Evolutionary conservation across 352 stramenopile genomes (phyloP).

Genomic region (Pilasporangium apinafurcum): DNA sequence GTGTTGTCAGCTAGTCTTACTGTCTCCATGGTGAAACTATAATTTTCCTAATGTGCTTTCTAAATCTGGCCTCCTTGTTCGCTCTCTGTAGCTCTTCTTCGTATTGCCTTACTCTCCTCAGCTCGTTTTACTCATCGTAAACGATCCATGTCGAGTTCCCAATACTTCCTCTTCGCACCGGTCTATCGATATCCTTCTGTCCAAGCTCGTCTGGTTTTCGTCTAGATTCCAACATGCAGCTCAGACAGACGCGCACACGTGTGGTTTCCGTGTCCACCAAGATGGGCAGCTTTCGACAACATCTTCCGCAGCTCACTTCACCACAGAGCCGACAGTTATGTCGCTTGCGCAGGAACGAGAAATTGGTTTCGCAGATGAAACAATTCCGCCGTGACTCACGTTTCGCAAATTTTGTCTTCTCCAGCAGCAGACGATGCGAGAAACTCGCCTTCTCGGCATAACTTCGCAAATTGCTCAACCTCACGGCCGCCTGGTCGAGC

Average conservation of each 20-base stretch:
- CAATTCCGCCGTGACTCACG: constrained; percentile 43
- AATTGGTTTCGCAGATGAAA: constrained; percentile 55
- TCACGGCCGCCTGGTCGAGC: constrained; percentile 46
- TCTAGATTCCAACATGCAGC: constrained; percentile 68
- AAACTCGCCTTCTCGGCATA: constrained; percentile 71
- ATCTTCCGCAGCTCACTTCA: constrained; percentile 60
- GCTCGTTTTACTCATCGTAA: constrained; percentile 69
- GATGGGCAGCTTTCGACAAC: constrained; percentile 65
- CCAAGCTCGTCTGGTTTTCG: constrained; percentile 49
- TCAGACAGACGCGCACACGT: constrained; percentile 68
- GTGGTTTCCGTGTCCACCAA: constrained; percentile 52
- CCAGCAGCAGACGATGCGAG: constrained; percentile 39
- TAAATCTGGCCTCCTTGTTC: too few relatives aligned
- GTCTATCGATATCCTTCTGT: constrained; percentile 14
- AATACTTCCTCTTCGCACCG: constrained; percentile 26
- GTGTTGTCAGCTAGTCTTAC: too few relatives aligned
- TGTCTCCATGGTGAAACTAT: too few relatives aligned
- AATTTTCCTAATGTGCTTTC: too few relatives aligned
- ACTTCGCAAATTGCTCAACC: constrained; percentile 48
- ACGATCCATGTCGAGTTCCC: constrained; percentile 60
- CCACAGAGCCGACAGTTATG: constrained; percentile 74
- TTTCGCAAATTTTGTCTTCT: constrained; percentile 32
- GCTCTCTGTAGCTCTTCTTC: too few relatives aligned
- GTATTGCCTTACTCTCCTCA: too few relatives aligned
- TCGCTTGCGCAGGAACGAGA: constrained; percentile 73